Base-by-base conservation (phyloP, 1,284 basidiomycete species). In the Fistulinella staudtii region DNA sequence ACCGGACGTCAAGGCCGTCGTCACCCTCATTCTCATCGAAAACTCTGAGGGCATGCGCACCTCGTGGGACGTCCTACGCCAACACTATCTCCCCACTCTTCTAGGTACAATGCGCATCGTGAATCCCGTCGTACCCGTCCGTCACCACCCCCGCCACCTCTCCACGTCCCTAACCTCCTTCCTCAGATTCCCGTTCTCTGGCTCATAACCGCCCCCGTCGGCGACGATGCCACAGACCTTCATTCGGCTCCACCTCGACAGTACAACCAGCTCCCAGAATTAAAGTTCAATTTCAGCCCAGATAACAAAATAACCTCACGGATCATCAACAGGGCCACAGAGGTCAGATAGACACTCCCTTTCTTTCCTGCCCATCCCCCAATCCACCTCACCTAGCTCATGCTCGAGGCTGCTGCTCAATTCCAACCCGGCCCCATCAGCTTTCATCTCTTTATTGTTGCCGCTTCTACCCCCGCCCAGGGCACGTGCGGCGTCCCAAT, bases 1-100 rank as follows among this genome's bases (percentile, higher is more conserved):
- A 21, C 58, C 63, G 25, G 61, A 67, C 13, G 65, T 68, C 27
- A 71, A 73, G 49, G 68, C 71, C 5, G 64, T 75, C 38, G 69
- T 72, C 27, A 70, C 71, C 37, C 69, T 82, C 38, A 61, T 85
- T 50, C 69, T 85, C 49, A 71, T 85, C 55, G 82, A 85, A 64
- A 80, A 82, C 53, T 82, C 80, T 0, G 61, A 63, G 24, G 58
- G 61, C 5, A 76, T 82, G 69, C 56, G 66, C 21, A 35, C 55
- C 15, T 66, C 72, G 31, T 84, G 82, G 81, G 57, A 70, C 53
- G 72, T 78, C 61, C 70, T 84, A 29, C 68, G 73, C 53, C 71
- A 75, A 61, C 71, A 66, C 24, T 79, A 77, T 58, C 66, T 85
- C 23, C 70, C 67, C 13, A 66, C 63, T n/a, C 61, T 82, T 38